Percentiles rank a stretch among this genome's conserved stretches.
Evolutionary conservation across 305 asterid species (phyloP).

Genomic region (Fraxinus greggii): DNA sequence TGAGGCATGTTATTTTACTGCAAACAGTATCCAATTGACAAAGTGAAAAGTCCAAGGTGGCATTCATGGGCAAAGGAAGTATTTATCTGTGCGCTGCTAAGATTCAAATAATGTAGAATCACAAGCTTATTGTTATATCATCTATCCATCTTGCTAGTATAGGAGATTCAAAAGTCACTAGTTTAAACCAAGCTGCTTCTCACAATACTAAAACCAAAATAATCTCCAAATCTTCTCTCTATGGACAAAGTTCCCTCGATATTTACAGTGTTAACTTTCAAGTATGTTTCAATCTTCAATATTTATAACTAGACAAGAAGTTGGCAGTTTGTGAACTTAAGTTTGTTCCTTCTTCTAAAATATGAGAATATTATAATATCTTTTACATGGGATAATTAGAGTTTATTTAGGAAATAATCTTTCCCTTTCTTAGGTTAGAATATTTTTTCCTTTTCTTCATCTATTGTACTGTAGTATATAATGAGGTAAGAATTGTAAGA

Average conservation of each 20-base stretch:
- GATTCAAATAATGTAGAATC: background rate
- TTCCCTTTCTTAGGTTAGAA: too few species aligned
- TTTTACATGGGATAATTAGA: too few species aligned
- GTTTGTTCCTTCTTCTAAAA: background rate
- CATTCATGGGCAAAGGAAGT: background rate
- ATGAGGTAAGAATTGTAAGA: too few species aligned
- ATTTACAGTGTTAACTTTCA: background rate
- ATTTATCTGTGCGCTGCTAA: background rate
- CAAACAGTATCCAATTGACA: background rate
- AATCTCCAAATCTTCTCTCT: background rate
- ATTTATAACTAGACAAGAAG: background rate
- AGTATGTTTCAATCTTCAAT: background rate
- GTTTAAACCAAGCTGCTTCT: background rate
- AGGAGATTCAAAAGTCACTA: background rate
- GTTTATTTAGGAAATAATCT: too few species aligned
- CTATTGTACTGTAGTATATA: too few species aligned
- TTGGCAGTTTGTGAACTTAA: background rate
- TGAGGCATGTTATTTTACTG: background rate
- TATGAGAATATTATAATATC: too few species aligned
- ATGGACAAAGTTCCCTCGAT: background rate
- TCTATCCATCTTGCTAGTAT: background rate
- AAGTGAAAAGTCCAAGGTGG: background rate
- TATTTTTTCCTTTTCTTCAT: too few species aligned
- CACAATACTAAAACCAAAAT: background rate
- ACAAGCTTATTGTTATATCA: background rate